Percentiles rank a stretch among this genome's conserved stretches.
Evolutionary conservation across 169 alveolate genomes (phyloP).

Genomic region (Miamiensis avidus): DNA sequence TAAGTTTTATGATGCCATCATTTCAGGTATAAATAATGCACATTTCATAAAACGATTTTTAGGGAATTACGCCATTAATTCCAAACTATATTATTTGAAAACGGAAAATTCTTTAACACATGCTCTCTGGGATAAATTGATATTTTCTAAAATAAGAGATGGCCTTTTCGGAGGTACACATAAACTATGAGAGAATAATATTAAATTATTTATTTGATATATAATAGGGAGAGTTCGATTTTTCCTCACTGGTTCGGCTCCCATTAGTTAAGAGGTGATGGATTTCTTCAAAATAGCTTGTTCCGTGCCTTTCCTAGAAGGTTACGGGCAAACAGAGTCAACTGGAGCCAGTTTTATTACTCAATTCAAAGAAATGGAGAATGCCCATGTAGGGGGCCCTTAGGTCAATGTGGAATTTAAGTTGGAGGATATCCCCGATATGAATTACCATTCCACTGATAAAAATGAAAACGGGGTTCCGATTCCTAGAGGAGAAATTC

Average conservation of each 20-base stretch:
- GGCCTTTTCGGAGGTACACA: slow-evolving; percentile 79
- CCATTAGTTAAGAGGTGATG: slow-evolving; percentile 67
- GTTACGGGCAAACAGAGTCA: slow-evolving; percentile 79
- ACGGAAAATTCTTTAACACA: slow-evolving; percentile 24
- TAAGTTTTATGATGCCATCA: slow-evolving; percentile 57
- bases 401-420: slow-evolving; percentile 57
- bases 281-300: slow-evolving; percentile 57
- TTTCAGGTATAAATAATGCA: slow-evolving; percentile 25
- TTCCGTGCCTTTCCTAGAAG: slow-evolving; percentile 66
- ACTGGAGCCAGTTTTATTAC: slow-evolving; percentile 64
- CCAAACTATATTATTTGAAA: slow-evolving; percentile 42
- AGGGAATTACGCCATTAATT: slow-evolving; percentile 41
- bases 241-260: slow-evolving; percentile 80
- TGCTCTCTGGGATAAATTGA: slow-evolving; percentile 51
- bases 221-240: slow-evolving; percentile 73
- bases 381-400: slow-evolving; percentile 70
- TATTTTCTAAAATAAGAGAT: slow-evolving; percentile 71
- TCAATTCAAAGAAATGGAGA: slow-evolving; percentile 36
- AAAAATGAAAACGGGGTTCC: slow-evolving; percentile 45
- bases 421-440: slow-evolving; percentile 74
- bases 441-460: slow-evolving; percentile 59
- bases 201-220: too few relatives aligned
- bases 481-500: slow-evolving; percentile 74
- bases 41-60: slow-evolving; percentile 41
- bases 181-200: too few relatives aligned